Conservation (phyloP, 306 rosid genomes). For the Vicia faba region DNA sequence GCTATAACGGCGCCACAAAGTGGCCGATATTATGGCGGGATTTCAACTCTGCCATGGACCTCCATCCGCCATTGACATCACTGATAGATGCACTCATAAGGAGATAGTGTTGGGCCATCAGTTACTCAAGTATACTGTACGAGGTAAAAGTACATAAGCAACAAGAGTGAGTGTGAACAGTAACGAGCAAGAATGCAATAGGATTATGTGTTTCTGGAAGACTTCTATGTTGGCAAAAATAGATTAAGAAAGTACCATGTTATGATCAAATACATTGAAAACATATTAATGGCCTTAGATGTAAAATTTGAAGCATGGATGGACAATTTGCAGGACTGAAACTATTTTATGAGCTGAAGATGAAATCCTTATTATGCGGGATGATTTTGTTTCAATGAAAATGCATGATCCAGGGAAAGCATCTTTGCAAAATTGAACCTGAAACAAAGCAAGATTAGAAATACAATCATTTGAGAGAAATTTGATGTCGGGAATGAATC, state of each 20-base stretch:
- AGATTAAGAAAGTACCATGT: too few relatives aligned
- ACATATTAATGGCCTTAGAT: neutral
- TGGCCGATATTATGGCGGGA: too few relatives aligned
- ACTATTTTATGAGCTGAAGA: neutral
- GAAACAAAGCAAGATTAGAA: neutral
- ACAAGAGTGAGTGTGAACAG: neutral
- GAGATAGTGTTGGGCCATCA: too few relatives aligned
- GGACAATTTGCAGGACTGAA: neutral
- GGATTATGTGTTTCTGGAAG: neutral
- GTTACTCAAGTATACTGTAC: too few relatives aligned
- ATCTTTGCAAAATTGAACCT: neutral
- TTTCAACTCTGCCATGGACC: too few relatives aligned
- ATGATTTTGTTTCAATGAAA: neutral
- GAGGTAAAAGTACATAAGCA: neutral
- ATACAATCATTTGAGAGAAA: neutral
- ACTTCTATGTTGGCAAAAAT: too few relatives aligned
- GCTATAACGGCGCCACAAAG: too few relatives aligned
- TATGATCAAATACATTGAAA: too few relatives aligned
- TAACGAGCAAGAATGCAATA: neutral
- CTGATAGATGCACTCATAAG: too few relatives aligned
- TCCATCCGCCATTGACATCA: too few relatives aligned
- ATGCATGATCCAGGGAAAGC: neutral
- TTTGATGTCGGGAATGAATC: neutral
- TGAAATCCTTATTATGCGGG: neutral
- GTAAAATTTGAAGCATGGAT: neutral